phyloP scores from a whole-genome alignment of 1,284 basidiomycete species.

The Mrakiaceae sp. region DNA sequence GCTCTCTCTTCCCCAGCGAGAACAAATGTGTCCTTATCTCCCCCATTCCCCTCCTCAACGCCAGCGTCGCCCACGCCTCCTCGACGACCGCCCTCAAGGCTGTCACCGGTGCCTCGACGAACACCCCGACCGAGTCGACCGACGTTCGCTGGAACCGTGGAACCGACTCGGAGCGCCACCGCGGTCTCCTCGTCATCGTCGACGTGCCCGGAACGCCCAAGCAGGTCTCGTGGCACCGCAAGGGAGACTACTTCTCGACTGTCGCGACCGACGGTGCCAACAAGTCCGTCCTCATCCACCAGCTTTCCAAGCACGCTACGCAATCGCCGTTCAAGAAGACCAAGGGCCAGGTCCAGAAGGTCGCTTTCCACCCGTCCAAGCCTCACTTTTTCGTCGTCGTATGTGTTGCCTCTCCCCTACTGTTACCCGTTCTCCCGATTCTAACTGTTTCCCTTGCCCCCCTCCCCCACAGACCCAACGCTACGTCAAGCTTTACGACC shows the following conservation, averaged over 20 bases:
- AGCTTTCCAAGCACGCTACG: conserved; percentile 81
- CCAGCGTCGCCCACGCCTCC: conserved; percentile 50
- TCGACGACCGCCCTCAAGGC: conserved; percentile 48
- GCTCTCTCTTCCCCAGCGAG: conserved; percentile 43
- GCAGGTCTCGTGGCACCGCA: conserved; percentile 84
- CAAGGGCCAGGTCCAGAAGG: conserved; percentile 78
- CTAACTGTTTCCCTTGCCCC: not conserved
- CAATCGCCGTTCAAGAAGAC: conserved; percentile 96
- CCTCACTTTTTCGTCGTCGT: conserved; percentile 96
- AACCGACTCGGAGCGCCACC: conserved; percentile 37
- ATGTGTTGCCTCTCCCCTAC: conserved; percentile 10
- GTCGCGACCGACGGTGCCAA: conserved; percentile 45
- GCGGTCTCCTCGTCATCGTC: conserved; percentile 41
- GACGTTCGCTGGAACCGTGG: conserved; percentile 44
- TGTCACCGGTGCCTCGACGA: conserved; percentile 32
- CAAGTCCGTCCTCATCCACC: conserved; percentile 60
- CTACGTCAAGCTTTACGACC: conserved; percentile 89
- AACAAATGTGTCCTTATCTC: conserved; percentile 71
- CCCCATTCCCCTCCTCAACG: conserved; percentile 40
- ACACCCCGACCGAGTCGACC: conserved; percentile 29
- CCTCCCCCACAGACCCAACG: conserved; percentile 63
- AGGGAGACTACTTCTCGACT: conserved; percentile 91
- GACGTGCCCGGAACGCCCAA: conserved; percentile 61
- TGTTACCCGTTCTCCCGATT: not conserved
- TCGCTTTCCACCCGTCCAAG: conserved; percentile 87